phyloP scores from a whole-genome alignment of 306 rosid species.

The Medicago ruthenica region DNA sequence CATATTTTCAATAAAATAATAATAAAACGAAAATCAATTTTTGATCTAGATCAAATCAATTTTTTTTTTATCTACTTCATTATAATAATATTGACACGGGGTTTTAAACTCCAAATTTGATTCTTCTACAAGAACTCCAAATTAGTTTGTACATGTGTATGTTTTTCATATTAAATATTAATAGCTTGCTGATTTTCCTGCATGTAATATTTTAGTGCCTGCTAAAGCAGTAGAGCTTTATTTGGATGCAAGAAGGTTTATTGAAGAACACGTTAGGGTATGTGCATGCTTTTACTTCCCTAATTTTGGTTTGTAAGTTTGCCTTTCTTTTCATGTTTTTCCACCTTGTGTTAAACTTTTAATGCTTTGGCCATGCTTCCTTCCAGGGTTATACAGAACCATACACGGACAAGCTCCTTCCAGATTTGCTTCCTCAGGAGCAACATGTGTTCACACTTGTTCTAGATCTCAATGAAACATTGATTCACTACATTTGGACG shows the following conservation, averaged over 20 bases:
- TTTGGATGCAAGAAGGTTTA: conserved; percentile 76
- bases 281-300: conserved; percentile 31
- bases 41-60: too few relatives aligned
- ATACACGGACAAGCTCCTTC: conserved; percentile 93
- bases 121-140: not conserved
- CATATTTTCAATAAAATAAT: too few relatives aligned
- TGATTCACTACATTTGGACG: conserved; percentile 88
- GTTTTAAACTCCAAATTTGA: not conserved
- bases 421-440: conserved; percentile 89
- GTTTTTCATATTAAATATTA: conserved; percentile 30
- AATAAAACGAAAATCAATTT: too few relatives aligned
- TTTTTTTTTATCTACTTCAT: too few relatives aligned
- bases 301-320: conserved; percentile 29
- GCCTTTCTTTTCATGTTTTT: not conserved
- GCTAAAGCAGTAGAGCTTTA: conserved; percentile 79
- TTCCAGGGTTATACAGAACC: conserved; percentile 88
- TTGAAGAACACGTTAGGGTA: conserved; percentile 88
- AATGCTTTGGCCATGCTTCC: conserved; percentile 36
- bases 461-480: conserved; percentile 92
- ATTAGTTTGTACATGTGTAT: conserved; percentile 4
- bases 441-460: conserved; percentile 89
- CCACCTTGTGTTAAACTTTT: conserved; percentile 10
- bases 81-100: not conserved
- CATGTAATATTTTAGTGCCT: conserved; percentile 64
- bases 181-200: conserved; percentile 42